Evolutionary conservation across 805 yeast genomes (phyloP).

Genomic region (Alloascoidea hylecoeti): DNA sequence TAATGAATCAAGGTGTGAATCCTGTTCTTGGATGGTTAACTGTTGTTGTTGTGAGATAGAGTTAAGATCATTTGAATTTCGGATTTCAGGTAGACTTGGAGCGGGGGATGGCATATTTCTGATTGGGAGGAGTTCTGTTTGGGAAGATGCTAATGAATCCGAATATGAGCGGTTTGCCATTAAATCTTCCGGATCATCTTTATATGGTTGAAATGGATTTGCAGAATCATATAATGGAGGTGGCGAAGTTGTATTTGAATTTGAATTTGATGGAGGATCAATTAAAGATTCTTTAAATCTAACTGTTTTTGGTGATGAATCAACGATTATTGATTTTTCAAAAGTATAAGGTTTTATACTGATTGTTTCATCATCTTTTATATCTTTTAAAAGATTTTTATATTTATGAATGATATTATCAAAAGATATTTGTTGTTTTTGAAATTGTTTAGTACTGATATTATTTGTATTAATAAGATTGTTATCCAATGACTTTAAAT

Average conservation of each 20-base stretch:
- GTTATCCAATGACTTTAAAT: neutral
- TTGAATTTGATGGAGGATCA: slow-evolving; percentile 1
- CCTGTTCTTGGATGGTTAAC: slow-evolving; percentile 1
- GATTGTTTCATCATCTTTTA: slow-evolving; percentile 3
- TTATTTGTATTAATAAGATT: neutral
- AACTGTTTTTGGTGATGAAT: slow-evolving; percentile 1
- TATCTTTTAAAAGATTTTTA: neutral
- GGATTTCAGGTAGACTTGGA: neutral
- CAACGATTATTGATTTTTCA: neutral
- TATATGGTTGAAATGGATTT: slow-evolving; percentile 1
- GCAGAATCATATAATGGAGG: neutral
- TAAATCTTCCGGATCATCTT: slow-evolving; percentile 1
- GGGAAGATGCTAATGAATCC: neutral
- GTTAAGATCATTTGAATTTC: neutral
- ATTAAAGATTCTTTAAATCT: slow-evolving; percentile 4
- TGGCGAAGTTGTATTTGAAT: neutral
- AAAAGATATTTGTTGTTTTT: no score
- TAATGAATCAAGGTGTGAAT: neutral
- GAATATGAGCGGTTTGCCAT: neutral
- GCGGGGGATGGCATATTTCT: no score
- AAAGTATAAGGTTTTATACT: neutral
- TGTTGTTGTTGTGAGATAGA: slow-evolving; percentile 2
- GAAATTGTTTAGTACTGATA: no score
- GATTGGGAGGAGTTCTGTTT: no score
- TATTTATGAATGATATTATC: neutral